A percentile compares a stretch with the other conserved stretches of the same genome.
These are phyloP conservation scores for Leishmania tarentolae DNA, from an alignment of 208 protist species.

Conservation along the genomic window DNA sequence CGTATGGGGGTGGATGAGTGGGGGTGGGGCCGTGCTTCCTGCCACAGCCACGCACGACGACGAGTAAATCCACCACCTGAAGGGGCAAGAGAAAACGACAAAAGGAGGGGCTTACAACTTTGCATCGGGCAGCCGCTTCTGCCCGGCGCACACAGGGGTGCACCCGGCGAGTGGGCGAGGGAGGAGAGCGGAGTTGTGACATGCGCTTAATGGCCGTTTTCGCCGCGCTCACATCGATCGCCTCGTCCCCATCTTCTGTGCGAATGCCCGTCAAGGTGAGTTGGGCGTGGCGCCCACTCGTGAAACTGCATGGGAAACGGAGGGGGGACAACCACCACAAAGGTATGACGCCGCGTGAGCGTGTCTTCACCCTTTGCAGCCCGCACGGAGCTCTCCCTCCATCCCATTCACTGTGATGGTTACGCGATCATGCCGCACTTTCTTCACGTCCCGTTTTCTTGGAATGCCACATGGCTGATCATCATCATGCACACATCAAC, in stretches of 20 bases:
- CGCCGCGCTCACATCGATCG: background rate
- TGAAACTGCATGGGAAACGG: background rate
- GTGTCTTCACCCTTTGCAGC: background rate
- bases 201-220: background rate
- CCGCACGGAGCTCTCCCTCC: background rate
- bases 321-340: no score
- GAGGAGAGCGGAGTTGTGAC: background rate
- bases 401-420: background rate
- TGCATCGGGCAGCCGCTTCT: background rate
- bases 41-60: background rate
- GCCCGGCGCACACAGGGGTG: background rate
- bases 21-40: background rate
- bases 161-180: background rate
- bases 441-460: background rate
- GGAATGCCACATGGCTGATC: background rate
- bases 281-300: background rate
- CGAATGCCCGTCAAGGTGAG: background rate
- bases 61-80: background rate
- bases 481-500: constrained; percentile 12
- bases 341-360: background rate
- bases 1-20: background rate
- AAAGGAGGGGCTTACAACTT: background rate
- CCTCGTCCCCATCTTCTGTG: background rate
- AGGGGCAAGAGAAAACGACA: background rate
- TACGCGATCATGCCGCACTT: no score